A percentile compares a stretch with the other conserved stretches of the same genome.
Conservation (phyloP, 2,329 filamentous ascomycete species). For the Aureobasidium sp. region DNA sequence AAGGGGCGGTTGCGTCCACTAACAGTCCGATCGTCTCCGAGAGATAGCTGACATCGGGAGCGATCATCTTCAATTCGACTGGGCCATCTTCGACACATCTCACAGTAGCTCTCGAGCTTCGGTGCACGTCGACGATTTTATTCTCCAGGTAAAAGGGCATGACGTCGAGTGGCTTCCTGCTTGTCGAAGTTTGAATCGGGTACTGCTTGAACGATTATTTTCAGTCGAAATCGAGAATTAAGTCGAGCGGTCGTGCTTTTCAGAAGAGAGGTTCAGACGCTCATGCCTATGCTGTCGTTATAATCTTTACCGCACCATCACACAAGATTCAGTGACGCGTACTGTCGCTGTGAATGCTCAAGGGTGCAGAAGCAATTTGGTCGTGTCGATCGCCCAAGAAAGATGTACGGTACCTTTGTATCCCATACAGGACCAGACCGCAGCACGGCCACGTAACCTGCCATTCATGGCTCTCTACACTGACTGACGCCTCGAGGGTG, state of each 20-base stretch:
- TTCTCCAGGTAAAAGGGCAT: slow-evolving; percentile 1
- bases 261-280: background rate
- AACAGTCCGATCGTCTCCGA: background rate
- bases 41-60: background rate
- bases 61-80: background rate
- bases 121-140: background rate
- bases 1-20: background rate
- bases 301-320: background rate
- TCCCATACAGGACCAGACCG: background rate
- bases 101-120: background rate
- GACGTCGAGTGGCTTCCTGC: background rate
- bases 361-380: background rate
- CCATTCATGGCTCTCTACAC: background rate
- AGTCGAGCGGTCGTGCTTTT: no score
- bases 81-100: background rate
- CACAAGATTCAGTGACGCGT: slow-evolving; percentile 1
- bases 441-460: slow-evolving; percentile 5
- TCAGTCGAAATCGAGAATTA: no score
- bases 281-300: background rate
- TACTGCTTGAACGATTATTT: no score
- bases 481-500: background rate
- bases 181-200: background rate
- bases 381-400: slow-evolving; percentile 6
- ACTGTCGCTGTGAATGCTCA: background rate
- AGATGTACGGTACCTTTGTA: slow-evolving; percentile 1